Evolutionary conservation across 345 rosid species (phyloP).

Genomic region (Laguncularia racemosa): DNA sequence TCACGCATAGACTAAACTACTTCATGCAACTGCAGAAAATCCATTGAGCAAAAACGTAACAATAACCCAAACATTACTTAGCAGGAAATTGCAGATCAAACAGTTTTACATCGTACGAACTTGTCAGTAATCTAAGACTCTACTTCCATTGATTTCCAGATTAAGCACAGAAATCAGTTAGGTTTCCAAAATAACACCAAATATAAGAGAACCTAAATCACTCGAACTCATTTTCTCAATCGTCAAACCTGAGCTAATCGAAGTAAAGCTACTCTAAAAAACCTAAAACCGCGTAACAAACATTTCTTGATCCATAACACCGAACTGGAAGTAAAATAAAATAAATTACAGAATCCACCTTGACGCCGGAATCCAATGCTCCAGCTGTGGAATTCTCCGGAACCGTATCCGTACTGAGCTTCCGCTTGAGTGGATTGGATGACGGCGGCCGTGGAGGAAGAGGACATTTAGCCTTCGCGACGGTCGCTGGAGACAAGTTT

Average conservation of each 20-base stretch:
- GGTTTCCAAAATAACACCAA: no score
- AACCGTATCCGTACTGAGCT: constrained; percentile 41
- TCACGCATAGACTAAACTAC: not conserved
- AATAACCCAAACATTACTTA: not conserved
- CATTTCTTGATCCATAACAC: not conserved
- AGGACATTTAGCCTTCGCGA: constrained; percentile 46
- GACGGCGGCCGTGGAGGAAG: constrained; percentile 91
- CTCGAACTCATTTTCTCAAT: no score
- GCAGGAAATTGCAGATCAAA: not conserved
- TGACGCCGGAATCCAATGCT: constrained; percentile 55
- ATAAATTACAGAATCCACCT: constrained; percentile 26
- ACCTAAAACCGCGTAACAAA: not conserved
- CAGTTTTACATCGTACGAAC: no score
- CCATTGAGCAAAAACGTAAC: no score
- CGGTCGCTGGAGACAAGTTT: constrained; percentile 25
- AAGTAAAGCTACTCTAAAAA: no score
- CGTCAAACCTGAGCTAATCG: no score
- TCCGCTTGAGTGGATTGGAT: constrained; percentile 88
- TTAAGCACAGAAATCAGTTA: no score
- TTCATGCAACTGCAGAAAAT: no score
- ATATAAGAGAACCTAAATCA: no score
- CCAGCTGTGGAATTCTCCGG: constrained; percentile 31
- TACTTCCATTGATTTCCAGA: no score
- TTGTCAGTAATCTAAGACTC: no score
- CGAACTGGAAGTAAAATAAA: not conserved